Percentiles rank a stretch among this genome's conserved stretches.
These are phyloP conservation scores for Pyrus pyrifolia DNA, from an alignment of 306 rosid species.

Conservation along the genomic window DNA sequence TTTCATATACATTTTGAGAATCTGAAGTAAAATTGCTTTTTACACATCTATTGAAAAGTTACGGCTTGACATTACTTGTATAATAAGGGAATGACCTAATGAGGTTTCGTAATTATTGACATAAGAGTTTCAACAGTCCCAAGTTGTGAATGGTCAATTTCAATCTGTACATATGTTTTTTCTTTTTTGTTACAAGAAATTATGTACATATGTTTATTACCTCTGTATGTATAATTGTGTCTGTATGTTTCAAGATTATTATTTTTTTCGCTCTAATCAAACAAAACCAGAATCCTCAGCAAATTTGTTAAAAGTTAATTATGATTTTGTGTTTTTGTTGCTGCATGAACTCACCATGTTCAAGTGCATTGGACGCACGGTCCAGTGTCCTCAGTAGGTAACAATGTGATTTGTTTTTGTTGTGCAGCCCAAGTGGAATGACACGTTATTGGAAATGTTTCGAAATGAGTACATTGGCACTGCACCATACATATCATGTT, in stretches of 20 bases:
- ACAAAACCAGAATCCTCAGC: neutral
- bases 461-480: slow-evolving; percentile 93
- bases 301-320: neutral
- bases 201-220: neutral
- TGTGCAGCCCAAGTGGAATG: slow-evolving; percentile 91
- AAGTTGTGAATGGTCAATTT: neutral
- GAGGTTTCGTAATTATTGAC: neutral
- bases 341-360: neutral
- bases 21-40: neutral
- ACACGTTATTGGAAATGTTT: slow-evolving; percentile 82
- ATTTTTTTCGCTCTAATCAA: neutral
- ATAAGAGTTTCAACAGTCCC: neutral
- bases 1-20: neutral
- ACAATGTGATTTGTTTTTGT: slow-evolving; percentile 27
- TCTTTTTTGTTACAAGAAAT: neutral
- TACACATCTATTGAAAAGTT: neutral
- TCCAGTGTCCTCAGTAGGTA: neutral
- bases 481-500: slow-evolving; percentile 86
- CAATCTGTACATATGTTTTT: neutral
- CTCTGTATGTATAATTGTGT: slow-evolving; percentile 1
- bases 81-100: neutral
- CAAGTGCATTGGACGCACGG: neutral
- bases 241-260: neutral
- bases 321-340: neutral
- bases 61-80: neutral